phyloP scores from a whole-genome alignment of 257 asterid species.

The Fraxinus excelsior region DNA sequence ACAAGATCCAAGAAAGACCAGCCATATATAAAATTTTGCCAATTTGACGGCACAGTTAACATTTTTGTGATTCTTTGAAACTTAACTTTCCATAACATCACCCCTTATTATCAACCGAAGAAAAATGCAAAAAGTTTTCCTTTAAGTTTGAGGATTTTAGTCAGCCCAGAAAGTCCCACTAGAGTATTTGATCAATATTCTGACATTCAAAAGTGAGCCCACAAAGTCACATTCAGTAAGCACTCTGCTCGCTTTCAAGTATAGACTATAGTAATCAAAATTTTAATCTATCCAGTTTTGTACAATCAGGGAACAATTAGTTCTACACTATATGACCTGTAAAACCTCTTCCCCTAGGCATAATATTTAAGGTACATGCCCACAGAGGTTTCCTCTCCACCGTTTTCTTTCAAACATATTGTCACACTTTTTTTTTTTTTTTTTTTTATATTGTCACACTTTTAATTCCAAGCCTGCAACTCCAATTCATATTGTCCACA shows the following conservation, averaged over 20 bases:
- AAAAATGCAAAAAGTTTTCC: background rate
- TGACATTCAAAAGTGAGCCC: background rate
- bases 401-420: no score
- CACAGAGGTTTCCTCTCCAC: background rate
- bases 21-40: background rate
- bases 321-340: background rate
- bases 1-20: background rate
- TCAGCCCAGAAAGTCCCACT: background rate
- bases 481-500: background rate
- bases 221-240: background rate
- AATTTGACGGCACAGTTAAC: background rate
- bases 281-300: background rate
- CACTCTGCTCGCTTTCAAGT: background rate
- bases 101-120: background rate
- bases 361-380: background rate
- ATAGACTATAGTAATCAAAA: background rate
- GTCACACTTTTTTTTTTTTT: no score
- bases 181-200: background rate
- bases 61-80: background rate
- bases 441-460: background rate
- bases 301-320: background rate
- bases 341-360: background rate
- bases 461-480: background rate
- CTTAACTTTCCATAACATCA: conserved; percentile 9
- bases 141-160: background rate